Base-by-base conservation (phyloP, 768 basidiomycete species). In the Trametes meyenii region DNA sequence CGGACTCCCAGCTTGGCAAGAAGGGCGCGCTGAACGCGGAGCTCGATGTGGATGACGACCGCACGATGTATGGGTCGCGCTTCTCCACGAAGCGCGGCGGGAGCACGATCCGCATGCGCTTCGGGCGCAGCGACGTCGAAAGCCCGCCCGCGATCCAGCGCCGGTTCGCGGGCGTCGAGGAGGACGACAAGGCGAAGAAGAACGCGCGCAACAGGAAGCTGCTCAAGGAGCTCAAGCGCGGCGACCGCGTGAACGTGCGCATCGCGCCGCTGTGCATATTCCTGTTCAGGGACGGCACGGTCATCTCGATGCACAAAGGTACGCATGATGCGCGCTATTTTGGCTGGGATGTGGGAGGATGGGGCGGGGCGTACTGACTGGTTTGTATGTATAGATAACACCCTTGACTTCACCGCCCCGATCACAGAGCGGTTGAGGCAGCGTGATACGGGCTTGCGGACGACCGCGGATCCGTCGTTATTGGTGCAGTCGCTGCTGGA, bases 401-500 rank as follows among this genome's bases (percentile, higher is more conserved):
- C 76, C 49, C 71, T 83, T 12, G 72, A 75, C 42, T 79, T 86
- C 62, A 85, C 85, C 1, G 72, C 75, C 2, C 85, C 88, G 0
- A 86, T 90, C 56, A 72, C 79, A 19, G 73, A 77, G n/a, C 84
- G 88, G 13, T 71, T 91, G 50, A 76, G 78, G 21, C 81, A 83
- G 59, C 74, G 78, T 2, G 85, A 89, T 63, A 87, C 88, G 0
- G 77, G 83, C 5, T 74, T 91, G 5, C 79, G 88, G 33, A 80
- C 77, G 45, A 84, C 85, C 0, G 83, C 84, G 24, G 90, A 92
- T 66, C 78, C 86, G 5, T 87, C 86, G 12, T 73, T 93, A 13
- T 76, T 93, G 8, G 79, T 92, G 2, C 85, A 92, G 70, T 82
- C 83, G 36, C 66, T 93, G 23, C 74, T 93, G 42, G 90, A 92